Evolutionary conservation across 805 yeast genomes (phyloP).

Genomic region (Saccharomycopsis fermentans): DNA sequence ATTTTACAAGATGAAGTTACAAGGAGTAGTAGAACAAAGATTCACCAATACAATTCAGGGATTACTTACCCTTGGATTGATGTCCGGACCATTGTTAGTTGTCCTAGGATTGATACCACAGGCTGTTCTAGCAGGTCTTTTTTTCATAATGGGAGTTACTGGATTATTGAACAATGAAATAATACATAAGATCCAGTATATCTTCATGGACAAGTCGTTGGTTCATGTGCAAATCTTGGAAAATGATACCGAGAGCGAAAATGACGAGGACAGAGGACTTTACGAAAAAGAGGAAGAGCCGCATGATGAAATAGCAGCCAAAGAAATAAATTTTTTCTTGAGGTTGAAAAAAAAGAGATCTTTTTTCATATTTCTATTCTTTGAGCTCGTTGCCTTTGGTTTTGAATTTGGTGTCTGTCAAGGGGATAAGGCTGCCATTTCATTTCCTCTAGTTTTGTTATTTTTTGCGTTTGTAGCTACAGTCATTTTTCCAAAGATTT

Average conservation of each 20-base stretch:
- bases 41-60: constrained; percentile 83
- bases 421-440: constrained; percentile 77
- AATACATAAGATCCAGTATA: constrained; percentile 47
- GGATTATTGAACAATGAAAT: constrained; percentile 65
- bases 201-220: constrained; percentile 43
- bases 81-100: constrained; percentile 77
- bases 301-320: not conserved
- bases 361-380: constrained; percentile 43
- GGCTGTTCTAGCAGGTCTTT: constrained; percentile 84
- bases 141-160: constrained; percentile 84
- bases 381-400: constrained; percentile 59
- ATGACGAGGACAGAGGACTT: constrained; percentile 20
- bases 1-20: constrained; percentile 23
- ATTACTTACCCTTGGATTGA: constrained; percentile 67
- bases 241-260: not conserved
- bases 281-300: constrained; percentile 24
- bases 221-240: not conserved
- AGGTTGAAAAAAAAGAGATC: constrained; percentile 28
- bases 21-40: constrained; percentile 78
- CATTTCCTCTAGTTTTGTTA: constrained; percentile 80
- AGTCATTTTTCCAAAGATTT: constrained; percentile 49
- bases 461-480: constrained; percentile 55
- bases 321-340: not conserved
- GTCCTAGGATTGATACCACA: constrained; percentile 85
- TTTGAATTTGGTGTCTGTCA: constrained; percentile 80